Conservation (phyloP, 768 basidiomycete species). For the Lanmaoa pseudosensibilis region DNA sequence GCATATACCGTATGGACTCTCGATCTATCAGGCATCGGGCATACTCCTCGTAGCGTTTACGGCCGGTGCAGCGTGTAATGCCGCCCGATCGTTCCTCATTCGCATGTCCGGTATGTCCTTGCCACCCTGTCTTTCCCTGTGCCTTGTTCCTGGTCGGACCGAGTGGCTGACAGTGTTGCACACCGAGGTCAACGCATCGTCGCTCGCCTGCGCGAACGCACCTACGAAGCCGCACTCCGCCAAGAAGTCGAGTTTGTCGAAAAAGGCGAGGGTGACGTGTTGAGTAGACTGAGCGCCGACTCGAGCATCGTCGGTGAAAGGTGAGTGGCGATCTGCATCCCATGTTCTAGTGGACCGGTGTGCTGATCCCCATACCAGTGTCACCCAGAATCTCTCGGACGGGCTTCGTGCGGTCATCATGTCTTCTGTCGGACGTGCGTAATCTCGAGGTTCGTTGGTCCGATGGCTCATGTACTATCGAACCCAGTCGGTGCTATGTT, state of each 20-base stretch:
- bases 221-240: constrained; percentile 77
- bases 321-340: constrained; percentile 36
- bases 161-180: background rate
- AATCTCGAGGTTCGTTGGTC: background rate
- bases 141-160: background rate
- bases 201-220: constrained; percentile 77
- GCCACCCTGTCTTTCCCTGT: background rate
- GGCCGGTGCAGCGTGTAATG: constrained; percentile 84
- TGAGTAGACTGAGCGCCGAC: constrained; percentile 88
- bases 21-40: constrained; percentile 76
- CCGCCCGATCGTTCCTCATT: constrained; percentile 82
- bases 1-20: constrained; percentile 80
- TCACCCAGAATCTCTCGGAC: constrained; percentile 80
- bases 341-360: background rate
- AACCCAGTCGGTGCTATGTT: constrained; percentile 88
- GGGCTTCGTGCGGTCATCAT: constrained; percentile 84
- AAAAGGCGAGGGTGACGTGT: constrained; percentile 88
- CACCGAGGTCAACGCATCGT: constrained; percentile 80
- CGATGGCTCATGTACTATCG: background rate
- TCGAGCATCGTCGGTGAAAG: constrained; percentile 93
- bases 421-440: constrained; percentile 89
- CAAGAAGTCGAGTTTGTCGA: constrained; percentile 96
- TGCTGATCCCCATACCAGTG: constrained; percentile 28
- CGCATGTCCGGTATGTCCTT: constrained; percentile 65
- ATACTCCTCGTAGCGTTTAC: constrained; percentile 76